Conservation (phyloP, 2,329 filamentous ascomycete genomes). For the Fusarium paranaense region DNA sequence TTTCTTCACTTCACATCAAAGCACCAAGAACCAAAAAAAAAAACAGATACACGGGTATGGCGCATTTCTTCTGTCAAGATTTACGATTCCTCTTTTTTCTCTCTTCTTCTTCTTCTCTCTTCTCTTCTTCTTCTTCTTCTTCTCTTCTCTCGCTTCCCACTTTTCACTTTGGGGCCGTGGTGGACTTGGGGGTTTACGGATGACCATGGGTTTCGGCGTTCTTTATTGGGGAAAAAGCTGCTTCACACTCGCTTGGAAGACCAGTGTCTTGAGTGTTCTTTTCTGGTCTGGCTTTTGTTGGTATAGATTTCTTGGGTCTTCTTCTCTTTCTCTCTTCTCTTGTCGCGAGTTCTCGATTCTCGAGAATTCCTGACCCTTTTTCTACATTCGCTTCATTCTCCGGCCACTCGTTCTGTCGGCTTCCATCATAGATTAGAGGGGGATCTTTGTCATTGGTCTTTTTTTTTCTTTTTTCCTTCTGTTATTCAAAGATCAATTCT, state of each 20-base stretch:
- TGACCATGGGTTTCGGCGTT: slow-evolving; percentile 1
- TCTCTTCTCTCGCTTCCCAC: not conserved
- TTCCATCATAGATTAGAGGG: slow-evolving; percentile 3
- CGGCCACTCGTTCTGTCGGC: not conserved
- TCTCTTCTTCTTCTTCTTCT: not conserved
- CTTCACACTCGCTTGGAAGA: slow-evolving; percentile 17
- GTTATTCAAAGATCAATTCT: not conserved
- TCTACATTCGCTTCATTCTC: not conserved
- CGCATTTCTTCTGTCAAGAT: not conserved
- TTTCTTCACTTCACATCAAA: not conserved
- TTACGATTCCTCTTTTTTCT: not conserved
- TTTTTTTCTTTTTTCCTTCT: not conserved
- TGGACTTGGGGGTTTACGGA: not conserved
- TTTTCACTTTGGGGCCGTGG: not conserved
- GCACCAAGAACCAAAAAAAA: not conserved
- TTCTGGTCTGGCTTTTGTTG: slow-evolving; percentile 1
- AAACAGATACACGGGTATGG: slow-evolving; percentile 1
- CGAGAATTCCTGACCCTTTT: not conserved
- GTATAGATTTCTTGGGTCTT: not conserved
- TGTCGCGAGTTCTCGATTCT: slow-evolving; percentile 3
- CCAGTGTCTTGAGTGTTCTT: slow-evolving; percentile 4
- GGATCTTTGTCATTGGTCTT: not conserved
- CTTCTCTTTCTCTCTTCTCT: not conserved
- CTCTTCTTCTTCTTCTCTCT: not conserved
- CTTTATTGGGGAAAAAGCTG: not conserved